Evolutionary conservation across 2,329 filamentous ascomycete genomes (phyloP).

Genomic region (Achaetomium macrosporum): DNA sequence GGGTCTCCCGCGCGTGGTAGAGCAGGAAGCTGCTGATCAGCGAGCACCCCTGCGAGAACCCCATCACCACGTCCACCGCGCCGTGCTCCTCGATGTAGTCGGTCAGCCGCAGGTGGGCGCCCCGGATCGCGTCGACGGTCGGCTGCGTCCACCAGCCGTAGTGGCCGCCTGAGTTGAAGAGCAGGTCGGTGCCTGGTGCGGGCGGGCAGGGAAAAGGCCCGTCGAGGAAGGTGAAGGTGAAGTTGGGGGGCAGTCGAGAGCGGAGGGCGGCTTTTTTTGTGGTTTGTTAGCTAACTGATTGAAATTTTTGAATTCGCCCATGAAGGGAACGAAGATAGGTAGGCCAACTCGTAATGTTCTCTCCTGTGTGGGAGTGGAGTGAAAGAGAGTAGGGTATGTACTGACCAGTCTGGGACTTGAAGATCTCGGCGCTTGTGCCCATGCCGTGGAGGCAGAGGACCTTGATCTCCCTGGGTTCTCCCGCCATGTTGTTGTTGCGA

Average conservation of each 20-base stretch:
- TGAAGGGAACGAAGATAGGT: background rate
- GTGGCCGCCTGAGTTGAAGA: constrained; percentile 27
- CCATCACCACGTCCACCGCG: constrained; percentile 33
- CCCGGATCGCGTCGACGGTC: constrained; percentile 29
- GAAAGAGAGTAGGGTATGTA: background rate
- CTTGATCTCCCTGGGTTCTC: constrained; percentile 23
- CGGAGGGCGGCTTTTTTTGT: constrained; percentile 30
- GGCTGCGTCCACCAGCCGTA: constrained; percentile 29
- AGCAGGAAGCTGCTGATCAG: constrained; percentile 36
- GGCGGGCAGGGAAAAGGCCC: constrained; percentile 29
- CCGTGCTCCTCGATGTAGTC: constrained; percentile 30
- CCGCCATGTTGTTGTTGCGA: background rate
- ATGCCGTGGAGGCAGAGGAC: constrained; percentile 35
- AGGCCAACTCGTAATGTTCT: too few species aligned
- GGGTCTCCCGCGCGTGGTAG: constrained; percentile 32
- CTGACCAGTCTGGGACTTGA: constrained; percentile 33
- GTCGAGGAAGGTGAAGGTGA: constrained; percentile 32
- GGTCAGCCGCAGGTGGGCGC: constrained; percentile 33
- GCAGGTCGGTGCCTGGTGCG: constrained; percentile 31
- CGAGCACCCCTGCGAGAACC: constrained; percentile 36
- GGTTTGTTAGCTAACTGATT: background rate
- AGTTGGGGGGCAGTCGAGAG: constrained; percentile 28
- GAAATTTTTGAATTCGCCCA: background rate
- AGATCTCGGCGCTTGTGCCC: constrained; percentile 34
- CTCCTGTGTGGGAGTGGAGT: too few species aligned